Evolutionary conservation across 352 stramenopile species (phyloP), one percentile per base, ranked within the genome.

Genomic region (Globisporangium carolinianum): DNA sequence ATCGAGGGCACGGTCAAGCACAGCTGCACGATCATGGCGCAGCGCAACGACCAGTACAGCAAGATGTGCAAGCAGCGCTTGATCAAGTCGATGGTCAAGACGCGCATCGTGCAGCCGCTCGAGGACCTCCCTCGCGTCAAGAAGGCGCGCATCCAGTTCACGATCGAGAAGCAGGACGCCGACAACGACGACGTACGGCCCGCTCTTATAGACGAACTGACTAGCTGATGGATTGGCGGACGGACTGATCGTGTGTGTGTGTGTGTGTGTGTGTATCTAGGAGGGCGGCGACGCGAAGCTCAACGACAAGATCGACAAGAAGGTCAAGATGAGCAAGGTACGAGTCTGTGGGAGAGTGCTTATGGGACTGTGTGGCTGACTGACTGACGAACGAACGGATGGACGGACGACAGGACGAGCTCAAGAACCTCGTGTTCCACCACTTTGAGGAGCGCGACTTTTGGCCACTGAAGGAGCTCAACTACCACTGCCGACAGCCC

Each of bases 251-350:
- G 11, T 46, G 18, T 50, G 36, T 24, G 3, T 52, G 11, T 46
- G 18, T 50, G 36, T 24, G 3, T 52, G 18, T 24, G 2, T 32
- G 24, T 32, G 24, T 32, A 32, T 32, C 24, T 15, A 86, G 78
- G 79, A 86, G 53, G 61, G 73, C 43, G 55, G 55, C 15, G 76
- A 80, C n/a, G 56, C 65, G 24, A 85, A 85, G 73, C 73, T 85
- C 39, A 59, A 73, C 38, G 82, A 89, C 57, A 86, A 76, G 61
- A 74, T 63, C 48, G 81, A 88, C 71, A 94, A 91, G 71, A 94
- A 93, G 79, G 75, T 93, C 67, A 93, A 94, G 79, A 93, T 94
- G 81, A 91, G 82, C 79, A 90, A 89, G 68, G 83, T 89, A 69
- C 43, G 54, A 11, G 5, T 2, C 24, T 43, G 11, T 24, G 32